Conservation (phyloP, 2,329 filamentous ascomycete species). For the Thelonectria blattea region DNA sequence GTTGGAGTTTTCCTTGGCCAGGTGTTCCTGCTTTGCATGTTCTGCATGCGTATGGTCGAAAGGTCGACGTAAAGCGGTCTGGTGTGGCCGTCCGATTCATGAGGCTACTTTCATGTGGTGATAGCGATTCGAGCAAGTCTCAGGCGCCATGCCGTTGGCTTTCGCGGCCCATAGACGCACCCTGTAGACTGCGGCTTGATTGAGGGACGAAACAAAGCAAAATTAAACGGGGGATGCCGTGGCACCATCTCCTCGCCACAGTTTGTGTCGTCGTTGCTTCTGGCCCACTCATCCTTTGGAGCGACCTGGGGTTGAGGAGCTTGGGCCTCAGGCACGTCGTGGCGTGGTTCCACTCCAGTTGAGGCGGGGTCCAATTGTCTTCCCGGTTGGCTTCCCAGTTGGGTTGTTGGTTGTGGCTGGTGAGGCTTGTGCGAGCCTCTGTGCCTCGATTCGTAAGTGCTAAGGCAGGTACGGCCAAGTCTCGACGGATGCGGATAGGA, state of each 20-base stretch:
- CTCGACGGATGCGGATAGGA: no score
- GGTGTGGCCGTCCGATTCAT: neutral
- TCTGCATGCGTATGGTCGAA: neutral
- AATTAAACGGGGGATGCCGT: neutral
- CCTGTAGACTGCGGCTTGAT: neutral
- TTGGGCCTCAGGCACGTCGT: slow-evolving; percentile 12
- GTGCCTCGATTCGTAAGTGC: neutral
- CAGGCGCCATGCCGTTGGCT: neutral
- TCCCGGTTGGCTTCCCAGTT: no score
- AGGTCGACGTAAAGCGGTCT: neutral
- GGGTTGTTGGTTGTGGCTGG: neutral
- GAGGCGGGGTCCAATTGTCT: neutral
- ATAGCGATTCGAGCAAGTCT: slow-evolving; percentile 6
- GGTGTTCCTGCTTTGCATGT: neutral
- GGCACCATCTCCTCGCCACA: slow-evolving; percentile 2
- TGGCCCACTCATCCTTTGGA: neutral
- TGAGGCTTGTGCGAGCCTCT: neutral
- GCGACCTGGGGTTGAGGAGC: slow-evolving; percentile 5
- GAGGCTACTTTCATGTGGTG: neutral
- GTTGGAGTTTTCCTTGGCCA: neutral
- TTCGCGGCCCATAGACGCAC: neutral
- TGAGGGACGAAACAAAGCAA: neutral
- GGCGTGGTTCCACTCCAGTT: neutral
- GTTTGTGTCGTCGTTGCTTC: neutral
- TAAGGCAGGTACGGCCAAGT: neutral